These are phyloP conservation scores for Dothidotthia symphoricarpi DNA, from an alignment of 2,329 filamentous ascomycete species.

Conservation along the genomic window DNA sequence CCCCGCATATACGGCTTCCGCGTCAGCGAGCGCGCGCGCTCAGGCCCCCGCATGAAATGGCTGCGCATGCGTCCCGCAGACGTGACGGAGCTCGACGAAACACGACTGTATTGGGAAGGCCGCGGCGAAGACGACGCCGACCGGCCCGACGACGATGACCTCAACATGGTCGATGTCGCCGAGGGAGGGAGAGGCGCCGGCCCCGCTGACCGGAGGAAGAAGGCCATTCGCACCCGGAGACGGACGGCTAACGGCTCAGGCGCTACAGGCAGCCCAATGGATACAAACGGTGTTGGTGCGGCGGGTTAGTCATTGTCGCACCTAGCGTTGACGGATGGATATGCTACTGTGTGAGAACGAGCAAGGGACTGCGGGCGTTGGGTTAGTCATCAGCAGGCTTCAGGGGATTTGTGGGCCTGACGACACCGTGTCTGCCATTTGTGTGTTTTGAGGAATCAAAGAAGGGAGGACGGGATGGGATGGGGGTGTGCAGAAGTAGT, in stretches of 20 bases:
- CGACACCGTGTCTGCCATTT: too few relatives aligned
- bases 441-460: too few relatives aligned
- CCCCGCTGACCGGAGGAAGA: slow-evolving; percentile 37
- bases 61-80: slow-evolving; percentile 79
- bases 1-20: slow-evolving; percentile 95
- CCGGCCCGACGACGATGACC: slow-evolving; percentile 39
- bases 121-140: slow-evolving; percentile 45
- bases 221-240: slow-evolving; percentile 38
- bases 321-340: too few relatives aligned
- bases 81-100: slow-evolving; percentile 80
- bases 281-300: slow-evolving; percentile 40
- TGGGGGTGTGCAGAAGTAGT: too few relatives aligned
- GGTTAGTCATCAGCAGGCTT: too few relatives aligned
- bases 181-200: slow-evolving; percentile 29
- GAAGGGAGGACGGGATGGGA: too few relatives aligned
- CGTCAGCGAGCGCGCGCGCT: slow-evolving; percentile 84
- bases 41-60: slow-evolving; percentile 96
- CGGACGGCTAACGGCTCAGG: slow-evolving; percentile 35
- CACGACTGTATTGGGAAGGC: slow-evolving; percentile 46
- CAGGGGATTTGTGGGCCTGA: too few relatives aligned
- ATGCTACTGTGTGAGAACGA: too few relatives aligned
- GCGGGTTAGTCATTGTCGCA: slow-evolving; percentile 9
- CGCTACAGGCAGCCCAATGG: slow-evolving; percentile 41
- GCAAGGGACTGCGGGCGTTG: too few relatives aligned
- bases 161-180: slow-evolving; percentile 41